A percentile compares a stretch with the other conserved stretches of the same genome.
These are phyloP conservation scores for Ettlia oleoabundans DNA, from an alignment of 139 green algal genomes.

Conservation along the genomic window DNA sequence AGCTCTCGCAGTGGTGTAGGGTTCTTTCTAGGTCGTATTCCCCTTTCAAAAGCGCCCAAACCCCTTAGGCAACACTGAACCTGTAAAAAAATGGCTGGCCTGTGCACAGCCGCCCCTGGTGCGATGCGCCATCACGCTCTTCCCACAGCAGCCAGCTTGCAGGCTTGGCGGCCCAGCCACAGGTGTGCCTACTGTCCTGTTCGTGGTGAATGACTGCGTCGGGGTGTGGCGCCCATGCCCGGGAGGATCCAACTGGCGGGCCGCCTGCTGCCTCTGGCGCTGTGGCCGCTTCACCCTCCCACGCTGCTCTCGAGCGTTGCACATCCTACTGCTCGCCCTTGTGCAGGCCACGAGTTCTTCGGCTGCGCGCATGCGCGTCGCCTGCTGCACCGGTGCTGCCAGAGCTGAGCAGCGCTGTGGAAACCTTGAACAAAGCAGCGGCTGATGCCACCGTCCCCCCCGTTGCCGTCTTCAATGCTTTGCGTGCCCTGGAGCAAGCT, in stretches of 20 bases:
- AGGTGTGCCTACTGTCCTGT: too few relatives aligned
- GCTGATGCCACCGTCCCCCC: slow-evolving; percentile 18
- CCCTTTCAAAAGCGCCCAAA: too few relatives aligned
- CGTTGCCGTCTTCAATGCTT: slow-evolving; percentile 30
- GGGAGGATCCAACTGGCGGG: too few relatives aligned
- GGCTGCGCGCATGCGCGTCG: not conserved
- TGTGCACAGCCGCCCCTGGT: not conserved
- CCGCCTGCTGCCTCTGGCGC: too few relatives aligned
- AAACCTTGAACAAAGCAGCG: slow-evolving; percentile 6
- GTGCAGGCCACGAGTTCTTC: not conserved
- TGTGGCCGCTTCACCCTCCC: not conserved
- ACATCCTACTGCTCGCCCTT: not conserved
- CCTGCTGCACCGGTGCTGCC: not conserved
- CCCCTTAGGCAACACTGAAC: too few relatives aligned
- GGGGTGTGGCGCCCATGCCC: too few relatives aligned
- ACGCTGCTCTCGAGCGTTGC: too few relatives aligned
- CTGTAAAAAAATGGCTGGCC: too few relatives aligned
- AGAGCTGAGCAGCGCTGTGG: not conserved
- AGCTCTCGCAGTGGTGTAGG: too few relatives aligned
- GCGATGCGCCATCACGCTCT: not conserved
- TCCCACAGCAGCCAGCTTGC: not conserved
- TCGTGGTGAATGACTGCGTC: too few relatives aligned
- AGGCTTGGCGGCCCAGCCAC: not conserved
- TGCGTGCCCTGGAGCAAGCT: slow-evolving; percentile 39
- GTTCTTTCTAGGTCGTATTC: too few relatives aligned